Evolutionary conservation across 345 rosid species (phyloP), one percentile per base, ranked within the genome.

Genomic region (Laguncularia racemosa): DNA sequence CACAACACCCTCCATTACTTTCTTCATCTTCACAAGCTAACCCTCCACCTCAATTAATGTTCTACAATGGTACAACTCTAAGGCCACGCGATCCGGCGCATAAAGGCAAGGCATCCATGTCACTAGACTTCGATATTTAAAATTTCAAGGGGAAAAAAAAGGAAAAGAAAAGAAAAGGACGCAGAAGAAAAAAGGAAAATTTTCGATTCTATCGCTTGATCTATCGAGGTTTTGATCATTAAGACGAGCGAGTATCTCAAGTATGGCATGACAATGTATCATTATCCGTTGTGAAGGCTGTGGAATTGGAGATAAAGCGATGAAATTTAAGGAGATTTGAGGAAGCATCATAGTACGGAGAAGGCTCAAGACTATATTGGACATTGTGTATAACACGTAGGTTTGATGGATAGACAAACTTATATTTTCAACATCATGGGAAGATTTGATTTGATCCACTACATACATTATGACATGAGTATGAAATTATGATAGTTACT

Each of bases 91-190:
- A 57, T 15, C 61, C 67, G 18, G 65, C 64, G 57, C 61, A 57
- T 58, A 78, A 76, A 67, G 80, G 78, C 61, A 74, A 81, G 64
- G 61, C 23, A 49, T 56, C 79, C 62, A 57, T 76, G 75, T 78
- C 82, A 40, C 71, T 73, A 48, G 84, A 80, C 65, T 71, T 74
- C 53, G 79, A 68, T 40, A 64, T 69, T 18, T 73, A 62, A 73
- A 6, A 16, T 33, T 33, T 33, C 11, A 33, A 4, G 44, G 3
- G 13, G n/a, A 13, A 40, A 23, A 20, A 14, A 55, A 38, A 46
- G 19, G n/a, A 20, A 54, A 14, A 2, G 38, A 17, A 38, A 13
- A 16, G 46, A 46, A 55, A 17, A 19, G 40, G 40, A 33, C 40
- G 9, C 40, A 1, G 40, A 9, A 33, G 6, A 2, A 2, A 6